phyloP scores from a whole-genome alignment of 1,284 basidiomycete species.

The Cystobasidiaceae sp. region DNA sequence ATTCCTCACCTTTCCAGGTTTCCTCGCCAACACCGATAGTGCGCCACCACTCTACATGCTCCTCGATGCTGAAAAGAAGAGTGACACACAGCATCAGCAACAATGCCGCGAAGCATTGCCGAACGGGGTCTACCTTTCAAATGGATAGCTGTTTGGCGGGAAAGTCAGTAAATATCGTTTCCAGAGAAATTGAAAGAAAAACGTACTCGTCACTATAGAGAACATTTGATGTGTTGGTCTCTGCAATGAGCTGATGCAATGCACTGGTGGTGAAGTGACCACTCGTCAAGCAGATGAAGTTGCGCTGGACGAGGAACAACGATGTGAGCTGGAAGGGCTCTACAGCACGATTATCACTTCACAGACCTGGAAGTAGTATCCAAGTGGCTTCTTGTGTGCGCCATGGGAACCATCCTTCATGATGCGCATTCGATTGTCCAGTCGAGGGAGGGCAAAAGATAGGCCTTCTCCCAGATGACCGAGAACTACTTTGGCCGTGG shows the following conservation, averaged over 20 bases:
- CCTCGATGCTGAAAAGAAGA: too few relatives aligned
- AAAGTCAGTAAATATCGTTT: not conserved
- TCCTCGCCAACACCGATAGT: not conserved
- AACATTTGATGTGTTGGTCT: not conserved
- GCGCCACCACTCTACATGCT: conserved; percentile 4
- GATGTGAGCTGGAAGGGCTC: too few relatives aligned
- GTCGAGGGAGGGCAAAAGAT: not conserved
- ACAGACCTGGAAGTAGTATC: conserved; percentile 4
- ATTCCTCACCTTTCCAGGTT: not conserved
- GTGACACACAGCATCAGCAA: too few relatives aligned
- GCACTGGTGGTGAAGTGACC: conserved; percentile 2
- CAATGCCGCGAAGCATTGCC: too few relatives aligned
- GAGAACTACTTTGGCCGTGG: not conserved
- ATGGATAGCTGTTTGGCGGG: not conserved
- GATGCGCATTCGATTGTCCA: not conserved
- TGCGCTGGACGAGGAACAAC: not conserved
- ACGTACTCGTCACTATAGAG: not conserved
- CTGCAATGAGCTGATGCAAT: conserved; percentile 1
- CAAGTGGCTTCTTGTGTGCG: conserved; percentile 5
- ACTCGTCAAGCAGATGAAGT: conserved; percentile 5
- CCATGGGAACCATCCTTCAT: not conserved
- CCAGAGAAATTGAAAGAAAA: too few relatives aligned
- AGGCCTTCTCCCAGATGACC: conserved; percentile 2
- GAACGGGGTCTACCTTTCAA: too few relatives aligned
- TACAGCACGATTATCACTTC: not conserved